Percentiles rank a stretch among this genome's conserved stretches.
These are phyloP conservation scores for Solanum pinnatisectum DNA, from an alignment of 257 asterid species.

Conservation along the genomic window DNA sequence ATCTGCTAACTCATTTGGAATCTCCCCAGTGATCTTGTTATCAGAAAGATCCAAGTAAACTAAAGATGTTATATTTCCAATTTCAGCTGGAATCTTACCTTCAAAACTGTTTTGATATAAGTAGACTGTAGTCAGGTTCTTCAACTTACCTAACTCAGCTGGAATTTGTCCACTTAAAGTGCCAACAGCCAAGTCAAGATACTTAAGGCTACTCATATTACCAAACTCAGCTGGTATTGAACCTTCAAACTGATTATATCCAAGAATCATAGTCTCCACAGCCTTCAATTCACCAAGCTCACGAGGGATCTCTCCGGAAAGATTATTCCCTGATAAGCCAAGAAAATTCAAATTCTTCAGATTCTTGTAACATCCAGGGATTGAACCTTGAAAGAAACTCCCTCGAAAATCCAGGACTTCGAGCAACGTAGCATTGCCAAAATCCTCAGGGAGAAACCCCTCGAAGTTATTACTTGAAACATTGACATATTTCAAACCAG, in stretches of 20 bases:
- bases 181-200: constrained; percentile 69
- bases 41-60: constrained; percentile 55
- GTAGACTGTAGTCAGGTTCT: constrained; percentile 38
- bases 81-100: constrained; percentile 56
- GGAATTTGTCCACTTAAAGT: constrained; percentile 56
- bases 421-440: constrained; percentile 31
- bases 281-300: constrained; percentile 49
- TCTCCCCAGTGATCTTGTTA: constrained; percentile 43
- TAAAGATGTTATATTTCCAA: constrained; percentile 43
- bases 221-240: constrained; percentile 59
- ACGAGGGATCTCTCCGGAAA: constrained; percentile 50
- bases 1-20: constrained; percentile 45
- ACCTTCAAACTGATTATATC: constrained; percentile 63
- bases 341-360: constrained; percentile 46
- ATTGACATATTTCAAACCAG: constrained; percentile 29
- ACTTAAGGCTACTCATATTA: constrained; percentile 42
- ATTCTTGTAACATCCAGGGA: constrained; percentile 47
- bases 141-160: constrained; percentile 43
- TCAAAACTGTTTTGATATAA: constrained; percentile 47
- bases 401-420: constrained; percentile 62
- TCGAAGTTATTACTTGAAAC: constrained; percentile 73
- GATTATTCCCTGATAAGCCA: constrained; percentile 70
- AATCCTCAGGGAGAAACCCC: constrained; percentile 56
- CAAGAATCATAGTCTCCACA: constrained; percentile 46
- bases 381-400: constrained; percentile 61